Evolutionary conservation across 352 stramenopile species (phyloP).

Genomic region (Phytophthora foliorum): DNA sequence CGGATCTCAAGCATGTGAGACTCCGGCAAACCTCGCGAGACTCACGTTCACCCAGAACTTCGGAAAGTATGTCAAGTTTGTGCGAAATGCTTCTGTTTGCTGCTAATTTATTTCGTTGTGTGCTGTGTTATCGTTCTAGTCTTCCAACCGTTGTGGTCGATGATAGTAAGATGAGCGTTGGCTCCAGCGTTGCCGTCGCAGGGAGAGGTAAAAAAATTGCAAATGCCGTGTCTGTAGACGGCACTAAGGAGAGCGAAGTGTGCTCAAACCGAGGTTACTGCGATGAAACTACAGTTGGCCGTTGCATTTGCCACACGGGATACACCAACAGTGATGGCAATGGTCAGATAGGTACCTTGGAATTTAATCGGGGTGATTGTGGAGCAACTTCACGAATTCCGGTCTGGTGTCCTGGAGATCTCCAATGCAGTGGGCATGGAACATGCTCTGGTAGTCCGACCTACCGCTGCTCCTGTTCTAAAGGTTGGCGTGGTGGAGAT

Average conservation of each 20-base stretch:
- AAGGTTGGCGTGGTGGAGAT: slow-evolving; percentile 80
- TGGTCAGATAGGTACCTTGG: slow-evolving; percentile 49
- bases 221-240: slow-evolving; percentile 44
- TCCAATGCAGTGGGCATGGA: slow-evolving; percentile 83
- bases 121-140: slow-evolving; percentile 37
- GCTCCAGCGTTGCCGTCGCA: slow-evolving; percentile 46
- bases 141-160: slow-evolving; percentile 68
- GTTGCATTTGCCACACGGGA: slow-evolving; percentile 68
- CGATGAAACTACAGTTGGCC: slow-evolving; percentile 64
- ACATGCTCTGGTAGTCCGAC: slow-evolving; percentile 63
- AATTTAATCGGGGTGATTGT: slow-evolving; percentile 75
- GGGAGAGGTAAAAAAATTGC: slow-evolving; percentile 27
- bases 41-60: slow-evolving; percentile 88
- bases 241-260: slow-evolving; percentile 75
- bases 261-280: slow-evolving; percentile 77
- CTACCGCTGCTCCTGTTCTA: slow-evolving; percentile 74
- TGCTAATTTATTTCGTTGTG: slow-evolving; percentile 6
- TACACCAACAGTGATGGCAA: slow-evolving; percentile 77
- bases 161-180: slow-evolving; percentile 35
- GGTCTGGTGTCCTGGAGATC: slow-evolving; percentile 70
- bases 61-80: slow-evolving; percentile 61
- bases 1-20: slow-evolving; percentile 69
- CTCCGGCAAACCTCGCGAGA: slow-evolving; percentile 66
- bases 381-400: slow-evolving; percentile 65
- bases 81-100: not conserved